phyloP scores from a whole-genome alignment of 352 stramenopile species.

The Pilasporangium apinafurcum region DNA sequence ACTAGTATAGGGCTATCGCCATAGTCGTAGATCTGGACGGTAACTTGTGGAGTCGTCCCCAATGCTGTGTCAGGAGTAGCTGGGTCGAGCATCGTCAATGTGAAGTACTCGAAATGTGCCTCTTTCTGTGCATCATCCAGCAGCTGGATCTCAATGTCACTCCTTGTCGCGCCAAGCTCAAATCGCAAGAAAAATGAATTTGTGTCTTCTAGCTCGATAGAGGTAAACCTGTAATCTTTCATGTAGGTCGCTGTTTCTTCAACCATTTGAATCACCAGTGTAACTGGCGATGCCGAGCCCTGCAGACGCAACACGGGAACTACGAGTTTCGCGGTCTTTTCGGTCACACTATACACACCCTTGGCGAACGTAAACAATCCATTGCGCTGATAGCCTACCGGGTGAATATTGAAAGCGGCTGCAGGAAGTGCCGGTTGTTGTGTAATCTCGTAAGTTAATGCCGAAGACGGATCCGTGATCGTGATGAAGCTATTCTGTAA shows the following conservation, averaged over 20 bases:
- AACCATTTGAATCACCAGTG: constrained; percentile 28
- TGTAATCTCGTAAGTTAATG: constrained; percentile 22
- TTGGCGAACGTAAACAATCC: constrained; percentile 58
- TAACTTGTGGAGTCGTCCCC: constrained; percentile 20
- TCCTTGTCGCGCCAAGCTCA: constrained; percentile 30
- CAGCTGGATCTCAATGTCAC: constrained; percentile 42
- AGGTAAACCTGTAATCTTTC: constrained; percentile 29
- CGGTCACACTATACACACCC: constrained; percentile 48
- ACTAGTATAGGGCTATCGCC: constrained; percentile 22
- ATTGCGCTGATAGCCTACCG: constrained; percentile 48
- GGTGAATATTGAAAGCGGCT: constrained; percentile 22
- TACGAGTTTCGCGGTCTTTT: constrained; percentile 29
- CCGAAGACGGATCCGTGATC: constrained; percentile 21
- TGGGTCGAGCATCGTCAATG: constrained; percentile 22
- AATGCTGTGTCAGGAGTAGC: constrained; percentile 15
- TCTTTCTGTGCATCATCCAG: constrained; percentile 36
- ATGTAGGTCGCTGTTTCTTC: constrained; percentile 25
- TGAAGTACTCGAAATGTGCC: constrained; percentile 49
- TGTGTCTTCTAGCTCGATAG: constrained; percentile 9
- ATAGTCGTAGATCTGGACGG: constrained; percentile 61
- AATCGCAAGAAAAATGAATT: constrained; percentile 40
- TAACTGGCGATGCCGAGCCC: constrained; percentile 30
- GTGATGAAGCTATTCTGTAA: constrained; percentile 17
- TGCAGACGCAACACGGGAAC: constrained; percentile 50
- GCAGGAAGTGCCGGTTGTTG: constrained; percentile 6